These are phyloP conservation scores for Rubia occidens DNA, from an alignment of 305 asterid genomes.

Conservation along the genomic window DNA sequence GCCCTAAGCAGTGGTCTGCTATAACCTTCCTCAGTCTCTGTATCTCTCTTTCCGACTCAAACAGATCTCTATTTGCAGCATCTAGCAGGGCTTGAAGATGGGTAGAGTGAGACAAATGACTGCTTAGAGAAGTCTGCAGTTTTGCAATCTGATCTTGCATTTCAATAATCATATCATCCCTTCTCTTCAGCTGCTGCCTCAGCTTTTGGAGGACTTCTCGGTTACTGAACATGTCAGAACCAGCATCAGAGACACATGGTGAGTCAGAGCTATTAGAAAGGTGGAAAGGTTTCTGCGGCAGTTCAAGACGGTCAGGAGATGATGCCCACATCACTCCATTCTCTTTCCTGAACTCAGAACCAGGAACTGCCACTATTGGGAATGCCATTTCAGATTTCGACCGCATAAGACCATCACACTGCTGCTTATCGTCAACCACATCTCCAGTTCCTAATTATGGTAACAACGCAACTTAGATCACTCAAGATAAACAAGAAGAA, in stretches of 20 bases:
- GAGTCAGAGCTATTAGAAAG: conserved; percentile 89
- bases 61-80: conserved; percentile 65
- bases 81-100: conserved; percentile 74
- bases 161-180: conserved; percentile 84
- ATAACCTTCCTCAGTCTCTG: conserved; percentile 83
- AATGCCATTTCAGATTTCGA: conserved; percentile 51
- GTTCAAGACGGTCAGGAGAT: conserved; percentile 74
- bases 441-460: conserved; percentile 41
- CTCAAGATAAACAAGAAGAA: not conserved
- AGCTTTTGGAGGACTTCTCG: conserved; percentile 88
- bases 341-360: conserved; percentile 55
- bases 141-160: conserved; percentile 88
- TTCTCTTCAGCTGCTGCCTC: conserved; percentile 80
- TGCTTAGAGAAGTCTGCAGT: conserved; percentile 50
- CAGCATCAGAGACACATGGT: conserved; percentile 82
- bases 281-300: conserved; percentile 82
- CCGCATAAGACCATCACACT: conserved; percentile 40
- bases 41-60: conserved; percentile 79
- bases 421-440: conserved; percentile 48
- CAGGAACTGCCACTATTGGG: conserved; percentile 58
- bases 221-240: conserved; percentile 80
- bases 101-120: conserved; percentile 55
- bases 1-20: conserved; percentile 71
- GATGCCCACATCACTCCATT: conserved; percentile 70
- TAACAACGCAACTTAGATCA: not conserved